These are phyloP conservation scores for Eremothecium gossypii DNA, from an alignment of 1,139 yeast genomes.

Conservation along the genomic window DNA sequence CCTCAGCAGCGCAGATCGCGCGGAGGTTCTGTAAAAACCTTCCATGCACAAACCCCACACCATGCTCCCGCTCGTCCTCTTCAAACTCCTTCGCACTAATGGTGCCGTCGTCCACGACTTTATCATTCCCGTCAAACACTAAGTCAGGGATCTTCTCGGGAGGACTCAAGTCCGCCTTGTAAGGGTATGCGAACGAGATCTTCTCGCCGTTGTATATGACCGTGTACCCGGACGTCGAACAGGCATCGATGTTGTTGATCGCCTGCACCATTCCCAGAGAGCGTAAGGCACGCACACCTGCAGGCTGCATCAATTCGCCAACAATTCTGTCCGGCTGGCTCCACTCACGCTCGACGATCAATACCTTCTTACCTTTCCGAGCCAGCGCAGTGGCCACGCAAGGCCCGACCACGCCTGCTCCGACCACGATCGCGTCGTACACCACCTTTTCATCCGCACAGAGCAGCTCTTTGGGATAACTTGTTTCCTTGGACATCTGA, in stretches of 20 bases:
- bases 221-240: constrained; percentile 70
- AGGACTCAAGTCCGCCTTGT: constrained; percentile 42
- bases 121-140: constrained; percentile 47
- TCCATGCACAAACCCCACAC: constrained; percentile 90
- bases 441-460: constrained; percentile 25
- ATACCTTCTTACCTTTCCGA: constrained; percentile 66
- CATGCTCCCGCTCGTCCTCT: constrained; percentile 52
- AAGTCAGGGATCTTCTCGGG: constrained; percentile 45
- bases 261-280: constrained; percentile 77
- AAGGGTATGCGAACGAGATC: constrained; percentile 63
- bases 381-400: constrained; percentile 86
- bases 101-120: constrained; percentile 42
- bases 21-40: constrained; percentile 73
- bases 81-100: constrained; percentile 47
- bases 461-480: constrained; percentile 12
- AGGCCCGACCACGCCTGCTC: constrained; percentile 97
- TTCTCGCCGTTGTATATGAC: constrained; percentile 53
- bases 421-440: constrained; percentile 44
- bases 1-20: constrained; percentile 54
- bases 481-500: background rate
- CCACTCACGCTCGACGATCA: constrained; percentile 82
- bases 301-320: constrained; percentile 95
- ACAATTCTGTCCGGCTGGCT: constrained; percentile 89
- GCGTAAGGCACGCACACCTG: constrained; percentile 73
- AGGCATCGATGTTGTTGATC: constrained; percentile 73